Evolutionary conservation across 306 rosid species (phyloP), one percentile per base, ranked within the genome.

Genomic region (Quercus aquifolioides): DNA sequence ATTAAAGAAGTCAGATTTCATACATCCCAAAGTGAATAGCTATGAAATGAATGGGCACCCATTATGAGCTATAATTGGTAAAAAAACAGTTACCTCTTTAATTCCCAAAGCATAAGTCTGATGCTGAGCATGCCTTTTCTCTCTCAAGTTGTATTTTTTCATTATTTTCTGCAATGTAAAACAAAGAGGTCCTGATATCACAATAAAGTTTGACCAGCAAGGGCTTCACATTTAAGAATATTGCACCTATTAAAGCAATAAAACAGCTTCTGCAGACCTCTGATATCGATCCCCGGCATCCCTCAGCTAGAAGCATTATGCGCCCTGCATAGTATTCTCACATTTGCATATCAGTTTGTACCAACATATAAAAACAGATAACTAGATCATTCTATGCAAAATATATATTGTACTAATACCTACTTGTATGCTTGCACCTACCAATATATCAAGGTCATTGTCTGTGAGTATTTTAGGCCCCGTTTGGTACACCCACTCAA

Each of bases 71-170:
- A 35, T 31, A 15, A 67, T 11, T 19, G 26, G n/a, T 67, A 1
- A 17, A 15, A 35, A 35, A 67, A 35, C 15, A 69, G 13, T 17
- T 81, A 91, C 97, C 94, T 92, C 97, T 87, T 95, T 95, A 68
- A 95, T 91, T 79, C 99, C 99, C 86, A 95, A 86, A 71, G 97
- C 99, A 85, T 90, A 95, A 26, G 99, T 95, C 86, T 95, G 99
- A 85, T 95, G 98, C 81, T 92, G 92, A 63, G 91, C 90, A 38
- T 88, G 79, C 52, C 87, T 94, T 86, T 88, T 95, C 84, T 85
- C 91, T 83, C 98, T 92, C 85, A 95, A 88, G 81, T 80, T 85
- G 89, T 88, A 91, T 72, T 86, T 90, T 82, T 88, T 80, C 74
- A 94, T 81, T 76, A 94, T 81, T 85, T 84, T 84, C 99, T 94